Evolutionary conservation across 1,284 basidiomycete species (phyloP).

Genomic region (Ceratobasidium sp.): DNA sequence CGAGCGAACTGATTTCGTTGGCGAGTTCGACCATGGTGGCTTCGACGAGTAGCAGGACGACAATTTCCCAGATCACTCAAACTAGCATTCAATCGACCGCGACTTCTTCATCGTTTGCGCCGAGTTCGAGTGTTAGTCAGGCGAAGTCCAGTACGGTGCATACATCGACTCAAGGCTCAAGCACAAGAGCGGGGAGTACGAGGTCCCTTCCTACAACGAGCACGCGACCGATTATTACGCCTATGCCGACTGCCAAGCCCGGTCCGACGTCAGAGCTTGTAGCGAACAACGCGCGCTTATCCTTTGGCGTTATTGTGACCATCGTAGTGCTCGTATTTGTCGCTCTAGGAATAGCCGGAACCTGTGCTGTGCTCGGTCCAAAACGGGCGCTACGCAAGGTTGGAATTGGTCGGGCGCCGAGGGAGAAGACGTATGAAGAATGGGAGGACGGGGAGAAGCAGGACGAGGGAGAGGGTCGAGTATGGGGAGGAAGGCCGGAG

Average conservation of each 20-base stretch:
- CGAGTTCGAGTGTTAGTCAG: neutral
- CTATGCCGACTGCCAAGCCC: neutral
- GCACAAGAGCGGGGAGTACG: neutral
- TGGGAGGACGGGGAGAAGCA: neutral
- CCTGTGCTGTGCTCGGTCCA: constrained; percentile 25
- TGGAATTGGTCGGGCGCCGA: neutral
- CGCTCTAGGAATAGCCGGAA: neutral
- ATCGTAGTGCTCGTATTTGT: neutral
- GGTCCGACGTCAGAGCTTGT: neutral
- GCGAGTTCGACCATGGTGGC: neutral
- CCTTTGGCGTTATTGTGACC: constrained; percentile 7
- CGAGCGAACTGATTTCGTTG: too few relatives aligned
- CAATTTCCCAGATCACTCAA: neutral
- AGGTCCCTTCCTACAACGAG: neutral
- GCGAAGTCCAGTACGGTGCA: neutral
- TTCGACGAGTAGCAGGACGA: neutral
- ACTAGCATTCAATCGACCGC: neutral
- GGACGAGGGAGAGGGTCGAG: neutral
- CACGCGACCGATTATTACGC: constrained; percentile 28
- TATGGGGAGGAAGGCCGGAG: neutral
- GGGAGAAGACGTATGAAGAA: neutral
- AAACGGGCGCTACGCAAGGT: constrained; percentile 6
- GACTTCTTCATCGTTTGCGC: neutral
- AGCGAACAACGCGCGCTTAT: neutral
- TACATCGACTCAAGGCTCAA: neutral